phyloP scores from a whole-genome alignment of 345 rosid genomes.

The Corymbia maculata region DNA sequence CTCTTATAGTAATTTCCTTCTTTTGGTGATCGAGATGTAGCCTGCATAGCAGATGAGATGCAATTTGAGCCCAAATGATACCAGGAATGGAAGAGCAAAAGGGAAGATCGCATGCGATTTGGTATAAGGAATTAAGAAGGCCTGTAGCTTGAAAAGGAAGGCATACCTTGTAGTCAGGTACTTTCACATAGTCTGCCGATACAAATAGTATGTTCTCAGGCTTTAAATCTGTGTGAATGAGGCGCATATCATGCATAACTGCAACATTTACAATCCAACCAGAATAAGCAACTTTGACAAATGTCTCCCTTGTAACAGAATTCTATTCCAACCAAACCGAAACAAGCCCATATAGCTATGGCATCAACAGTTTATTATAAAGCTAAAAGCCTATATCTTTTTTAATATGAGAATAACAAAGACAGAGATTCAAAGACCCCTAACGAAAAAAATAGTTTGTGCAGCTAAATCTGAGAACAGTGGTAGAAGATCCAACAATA shows the following conservation, averaged over 20 bases:
- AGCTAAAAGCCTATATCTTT: not conserved
- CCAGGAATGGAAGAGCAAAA: not conserved
- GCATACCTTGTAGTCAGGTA: slow-evolving; percentile 52
- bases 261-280: slow-evolving; percentile 10
- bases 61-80: not conserved
- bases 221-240: slow-evolving; percentile 62
- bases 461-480: not conserved
- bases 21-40: slow-evolving; percentile 11
- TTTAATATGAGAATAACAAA: not conserved
- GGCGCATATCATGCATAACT: slow-evolving; percentile 61
- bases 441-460: not conserved
- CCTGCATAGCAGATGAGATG: slow-evolving; percentile 11
- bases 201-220: slow-evolving; percentile 63
- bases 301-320: not conserved
- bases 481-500: not conserved
- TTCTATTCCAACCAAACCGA: not conserved
- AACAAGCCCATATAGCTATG: not conserved
- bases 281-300: not conserved
- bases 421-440: not conserved
- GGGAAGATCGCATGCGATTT: not conserved
- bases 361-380: not conserved
- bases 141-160: not conserved
- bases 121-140: not conserved
- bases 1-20: slow-evolving; percentile 37
- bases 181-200: slow-evolving; percentile 46